phyloP scores from a whole-genome alignment of 495 filamentous ascomycete genomes.

The Neurospora tetrasperma region DNA sequence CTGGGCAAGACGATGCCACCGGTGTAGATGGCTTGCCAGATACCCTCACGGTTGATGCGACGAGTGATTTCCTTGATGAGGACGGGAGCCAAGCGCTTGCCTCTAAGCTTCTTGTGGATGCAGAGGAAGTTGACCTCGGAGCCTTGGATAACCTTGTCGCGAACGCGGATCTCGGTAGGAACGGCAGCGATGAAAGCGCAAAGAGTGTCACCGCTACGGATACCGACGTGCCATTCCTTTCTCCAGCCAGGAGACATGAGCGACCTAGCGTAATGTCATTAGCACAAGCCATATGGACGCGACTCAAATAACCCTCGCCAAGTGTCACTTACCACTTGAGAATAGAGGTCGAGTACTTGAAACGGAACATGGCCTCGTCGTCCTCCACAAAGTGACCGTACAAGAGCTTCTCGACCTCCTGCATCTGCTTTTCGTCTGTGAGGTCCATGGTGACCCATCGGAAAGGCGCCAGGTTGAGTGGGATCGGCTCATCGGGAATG shows the following conservation, averaged over 20 bases:
- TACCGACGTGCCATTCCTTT: slow-evolving; percentile 91
- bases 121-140: slow-evolving; percentile 97
- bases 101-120: slow-evolving; percentile 92
- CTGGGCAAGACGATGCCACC: slow-evolving; percentile 82
- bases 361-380: slow-evolving; percentile 90
- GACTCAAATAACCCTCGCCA: background rate
- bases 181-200: slow-evolving; percentile 94
- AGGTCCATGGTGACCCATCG: slow-evolving; percentile 93
- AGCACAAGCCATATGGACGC: background rate
- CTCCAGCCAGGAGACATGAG: slow-evolving; percentile 92
- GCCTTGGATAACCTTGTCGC: slow-evolving; percentile 59
- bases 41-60: slow-evolving; percentile 66
- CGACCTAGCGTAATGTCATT: slow-evolving; percentile 48
- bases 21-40: slow-evolving; percentile 94
- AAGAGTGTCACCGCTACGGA: slow-evolving; percentile 70
- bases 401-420: slow-evolving; percentile 81
- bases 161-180: slow-evolving; percentile 70
- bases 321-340: slow-evolving; percentile 60
- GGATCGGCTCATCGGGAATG: slow-evolving; percentile 58
- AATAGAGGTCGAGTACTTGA: slow-evolving; percentile 84
- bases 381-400: slow-evolving; percentile 95
- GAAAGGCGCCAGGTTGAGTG: slow-evolving; percentile 60
- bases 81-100: slow-evolving; percentile 81
- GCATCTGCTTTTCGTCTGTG: slow-evolving; percentile 45
- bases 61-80: slow-evolving; percentile 97